Base-by-base conservation (phyloP, 768 basidiomycete genomes). In the Phlegmacium glaucopus region DNA sequence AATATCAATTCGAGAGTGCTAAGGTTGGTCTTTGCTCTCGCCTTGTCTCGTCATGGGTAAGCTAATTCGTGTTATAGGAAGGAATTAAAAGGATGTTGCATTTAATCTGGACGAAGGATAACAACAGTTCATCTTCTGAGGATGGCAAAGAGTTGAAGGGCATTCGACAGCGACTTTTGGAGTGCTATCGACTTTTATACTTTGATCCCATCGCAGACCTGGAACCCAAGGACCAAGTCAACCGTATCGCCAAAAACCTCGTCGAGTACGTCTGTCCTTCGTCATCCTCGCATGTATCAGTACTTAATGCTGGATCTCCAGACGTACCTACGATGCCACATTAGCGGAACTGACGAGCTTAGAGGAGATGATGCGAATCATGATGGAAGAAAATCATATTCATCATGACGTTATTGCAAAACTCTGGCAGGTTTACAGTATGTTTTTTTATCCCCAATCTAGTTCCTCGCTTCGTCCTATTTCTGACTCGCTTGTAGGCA, bases 1-100 rank as follows among this genome's bases (percentile, higher is more conserved):
- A 86, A 59, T 96, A 94, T 60, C 74, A 90, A 55, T 80, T 98
- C 42, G 76, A 82, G 34, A 76, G 78, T 30, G 87, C 94, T 2
- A 82, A 88, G 65, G 90, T 90, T 34, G 74, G 59, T 16, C 1
- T 3, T 32, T 9, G 42, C 17, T 18, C 48, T 37, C 50, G 39
- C 17, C 32, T 41, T 37, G 13, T 26, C 18, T 49, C 13, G 6
- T 43, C 5, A 3, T 10, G 28, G n/a, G 15, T 29, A 34, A 18
- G 16, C n/a, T 37, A 39, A 46, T 25, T 27, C 27, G 10, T 9
- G 45, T 38, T 38, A 27, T 54, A 95, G 92, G 67, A 69, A 11
- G 96, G 96, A 1, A 85, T 99, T 60, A 93, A 89, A 72, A 91
- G 85, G 59, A 97, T 98, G 95, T 63, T 99, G 11, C 96, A 98